Evolutionary conservation across 208 protist species (phyloP), one percentile per base, ranked within the genome.

Genomic region (Crithidia fasciculata): DNA sequence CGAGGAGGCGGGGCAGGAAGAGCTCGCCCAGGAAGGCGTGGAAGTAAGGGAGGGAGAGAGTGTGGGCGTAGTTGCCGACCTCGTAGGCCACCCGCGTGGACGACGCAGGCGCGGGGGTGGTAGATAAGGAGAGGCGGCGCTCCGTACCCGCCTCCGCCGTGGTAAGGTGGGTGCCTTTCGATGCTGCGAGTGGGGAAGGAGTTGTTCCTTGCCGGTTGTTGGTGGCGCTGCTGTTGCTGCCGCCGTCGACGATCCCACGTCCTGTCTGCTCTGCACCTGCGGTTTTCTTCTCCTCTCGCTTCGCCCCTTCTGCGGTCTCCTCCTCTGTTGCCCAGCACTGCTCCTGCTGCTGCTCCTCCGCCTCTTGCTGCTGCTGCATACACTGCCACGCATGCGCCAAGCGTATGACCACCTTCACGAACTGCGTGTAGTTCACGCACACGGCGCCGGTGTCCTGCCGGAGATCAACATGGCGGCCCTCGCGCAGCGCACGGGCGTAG

Each of bases 341-440:
- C 57, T 8, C 41, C 12, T 8, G 12, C 3, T 64, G 19, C 7
- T 64, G 59, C 43, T 64, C 59, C 3, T 9, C 41, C 5, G 8
- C 59, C 13, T 64, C 59, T 18, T 15, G 65, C n/a, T 77, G 59
- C 73, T 66, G 45, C 62, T 82, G 60, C 66, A 74, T 65, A 15
- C 78, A 81, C 73, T 91, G 83, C 90, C 90, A 95, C 65, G 69
- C 76, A 45, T 91, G 87, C 7, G 87, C 90, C 36, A 88, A 86
- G 8, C 87, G 87, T 0, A 95, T 74, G 5, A 95, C 39, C 10
- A 86, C 76, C 67, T 95, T 88, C 15, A 85, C 72, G 54, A 95
- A 95, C 78, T 91, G 85, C 5, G 82, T 53, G 43, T 82, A 71
- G 68, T 79, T 81, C 62, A 95, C 67, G 61, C 81, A 89, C 52